A percentile compares a stretch with the other conserved stretches of the same genome.
Evolutionary conservation across 768 basidiomycete species (phyloP).

Genomic region (Tubosaeta sp.): DNA sequence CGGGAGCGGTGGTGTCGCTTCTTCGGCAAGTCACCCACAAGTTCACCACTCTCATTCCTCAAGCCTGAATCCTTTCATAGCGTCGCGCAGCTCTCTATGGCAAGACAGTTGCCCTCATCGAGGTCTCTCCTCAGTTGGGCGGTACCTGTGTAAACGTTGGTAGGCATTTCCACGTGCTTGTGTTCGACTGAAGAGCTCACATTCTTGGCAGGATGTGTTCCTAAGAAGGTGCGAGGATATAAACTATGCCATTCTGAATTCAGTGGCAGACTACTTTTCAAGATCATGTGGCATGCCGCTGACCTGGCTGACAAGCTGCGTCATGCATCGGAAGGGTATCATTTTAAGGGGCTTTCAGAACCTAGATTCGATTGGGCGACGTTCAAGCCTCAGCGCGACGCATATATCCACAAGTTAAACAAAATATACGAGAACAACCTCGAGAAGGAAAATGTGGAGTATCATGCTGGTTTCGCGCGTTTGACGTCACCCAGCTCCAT

Average conservation of each 20-base stretch:
- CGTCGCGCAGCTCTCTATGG: constrained; percentile 90
- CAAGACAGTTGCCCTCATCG: constrained; percentile 89
- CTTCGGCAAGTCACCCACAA: constrained; percentile 55
- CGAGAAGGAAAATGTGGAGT: constrained; percentile 81
- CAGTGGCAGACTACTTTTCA: not conserved
- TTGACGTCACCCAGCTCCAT: constrained; percentile 68
- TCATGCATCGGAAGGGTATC: constrained; percentile 70
- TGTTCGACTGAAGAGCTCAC: constrained; percentile 1
- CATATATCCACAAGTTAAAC: constrained; percentile 87
- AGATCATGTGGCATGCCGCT: constrained; percentile 99
- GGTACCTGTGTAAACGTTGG: constrained; percentile 99
- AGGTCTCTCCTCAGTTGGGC: constrained; percentile 69
- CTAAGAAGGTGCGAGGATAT: constrained; percentile 70
- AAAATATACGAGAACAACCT: constrained; percentile 90
- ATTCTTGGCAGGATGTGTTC: constrained; percentile 70
- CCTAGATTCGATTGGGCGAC: constrained; percentile 82
- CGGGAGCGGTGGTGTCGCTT: constrained; percentile 89
- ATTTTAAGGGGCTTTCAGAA: constrained; percentile 55
- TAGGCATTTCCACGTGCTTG: constrained; percentile 34
- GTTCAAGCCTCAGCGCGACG: constrained; percentile 93
- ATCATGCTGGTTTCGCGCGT: constrained; percentile 73
- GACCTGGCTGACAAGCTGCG: constrained; percentile 82
- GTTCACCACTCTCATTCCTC: not conserved
- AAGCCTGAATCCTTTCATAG: constrained; percentile 35
- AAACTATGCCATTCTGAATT: not conserved